Evolutionary conservation across 805 yeast genomes (phyloP).

Genomic region (Schwanniomyces sp.): DNA sequence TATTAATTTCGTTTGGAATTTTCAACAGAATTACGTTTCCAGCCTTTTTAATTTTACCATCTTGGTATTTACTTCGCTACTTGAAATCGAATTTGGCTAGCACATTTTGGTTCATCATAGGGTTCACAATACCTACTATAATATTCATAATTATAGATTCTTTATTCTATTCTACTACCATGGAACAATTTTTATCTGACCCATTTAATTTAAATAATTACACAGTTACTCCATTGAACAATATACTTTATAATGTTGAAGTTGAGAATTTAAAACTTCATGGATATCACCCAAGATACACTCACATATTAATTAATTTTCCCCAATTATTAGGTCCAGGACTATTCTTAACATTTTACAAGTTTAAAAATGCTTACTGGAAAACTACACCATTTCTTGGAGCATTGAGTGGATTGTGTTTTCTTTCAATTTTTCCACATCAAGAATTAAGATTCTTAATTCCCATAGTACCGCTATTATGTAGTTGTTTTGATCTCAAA

Average conservation of each 20-base stretch:
- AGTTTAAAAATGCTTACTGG: conserved; percentile 33
- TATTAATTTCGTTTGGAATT: conserved; percentile 59
- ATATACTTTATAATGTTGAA: conserved; percentile 66
- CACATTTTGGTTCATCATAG: conserved; percentile 7
- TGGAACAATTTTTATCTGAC: conserved; percentile 5
- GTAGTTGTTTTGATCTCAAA: conserved; percentile 54
- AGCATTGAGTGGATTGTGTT: conserved; percentile 56
- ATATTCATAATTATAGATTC: conserved; percentile 58
- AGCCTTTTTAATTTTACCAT: conserved; percentile 71
- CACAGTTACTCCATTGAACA: conserved; percentile 76
- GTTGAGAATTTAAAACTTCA: conserved; percentile 64
- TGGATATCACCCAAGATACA: conserved; percentile 79
- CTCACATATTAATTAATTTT: conserved; percentile 71
- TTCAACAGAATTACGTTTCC: conserved; percentile 87
- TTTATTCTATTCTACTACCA: conserved; percentile 21
- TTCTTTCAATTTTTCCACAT: conserved; percentile 78
- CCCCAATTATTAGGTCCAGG: conserved; percentile 86
- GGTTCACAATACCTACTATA: conserved; percentile 35
- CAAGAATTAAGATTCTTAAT: conserved; percentile 89
- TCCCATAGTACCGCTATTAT: conserved; percentile 73
- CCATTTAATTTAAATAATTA: conserved; percentile 20
- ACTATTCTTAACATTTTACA: conserved; percentile 45
- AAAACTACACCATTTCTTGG: conserved; percentile 59
- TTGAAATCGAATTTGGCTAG: conserved; percentile 34
- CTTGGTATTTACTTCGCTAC: conserved; percentile 44